Base-by-base conservation (phyloP, 441 rosid species). In the Hura crepitans region DNA sequence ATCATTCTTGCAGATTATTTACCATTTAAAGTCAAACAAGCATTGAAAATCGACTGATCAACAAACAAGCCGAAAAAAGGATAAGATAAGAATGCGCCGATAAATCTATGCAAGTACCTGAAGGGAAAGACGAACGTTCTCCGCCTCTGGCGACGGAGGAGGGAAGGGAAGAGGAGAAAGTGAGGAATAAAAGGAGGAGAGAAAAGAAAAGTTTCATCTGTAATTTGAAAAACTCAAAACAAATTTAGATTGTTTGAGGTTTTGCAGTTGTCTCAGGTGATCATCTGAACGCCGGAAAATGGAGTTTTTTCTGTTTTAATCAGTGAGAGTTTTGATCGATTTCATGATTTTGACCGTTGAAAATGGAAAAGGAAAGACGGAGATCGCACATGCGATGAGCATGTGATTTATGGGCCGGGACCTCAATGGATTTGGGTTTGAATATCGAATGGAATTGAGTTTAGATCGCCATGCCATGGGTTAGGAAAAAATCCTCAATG, bases 111-210 rank as follows among this genome's bases (percentile, higher is more conserved):
- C 66, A 42, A 22, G 71, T 72, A 78, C 86, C 86, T 71, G 82
- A 68, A 49, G 71, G 72, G 35, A 75, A 30, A 58, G 74, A 75
- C 49, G 50, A 43, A 25, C 77, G 82, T 45, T 71, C 47, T 49
- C 83, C 85, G 45, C 87, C 91, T 81, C 91, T 68, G 17, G 76
- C 84, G 59, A 22, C 70, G 81, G 75, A 77, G 33, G 62, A 45
- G 1, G 70, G 71, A 27, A 75, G 68, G 18, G 73, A 64, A 69
- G 71, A 51, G 30, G 65, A 80, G 67, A 78, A 72, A 72, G 59
- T 14, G 65, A 75, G 77, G 6, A 15, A 78, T 33, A 64, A 70
- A 31, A 68, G 18, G 3, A 56, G 25, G 28, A 64, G 57, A 22
- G 57, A 20, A 6, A 47, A 56, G 5, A 33, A n/a, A 4, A 25